Evolutionary conservation across 495 filamentous ascomycete genomes (phyloP), one percentile per base, ranked within the genome.

Genomic region (Tricharina praecox): DNA sequence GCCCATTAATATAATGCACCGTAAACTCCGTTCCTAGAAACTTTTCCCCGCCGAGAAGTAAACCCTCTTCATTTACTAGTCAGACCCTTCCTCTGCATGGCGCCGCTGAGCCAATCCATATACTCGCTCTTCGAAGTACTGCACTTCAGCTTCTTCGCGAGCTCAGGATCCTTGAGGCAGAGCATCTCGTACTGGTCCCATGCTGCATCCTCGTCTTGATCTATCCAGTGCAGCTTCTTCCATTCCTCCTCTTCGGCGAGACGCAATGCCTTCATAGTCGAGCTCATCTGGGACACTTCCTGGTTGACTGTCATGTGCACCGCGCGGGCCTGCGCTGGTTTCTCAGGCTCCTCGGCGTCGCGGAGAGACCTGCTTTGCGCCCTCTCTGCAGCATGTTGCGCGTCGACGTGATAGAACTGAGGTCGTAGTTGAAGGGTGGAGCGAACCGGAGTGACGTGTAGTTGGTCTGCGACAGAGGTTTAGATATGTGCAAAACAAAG

Each of bases 381-480:
- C 5, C 64, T 62, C 48, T 71, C 66, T 18, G 55, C 54, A 39
- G 82, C 78, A 30, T 71, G 64, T 35, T 72, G 43, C 0, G 82
- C 81, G 60, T 86, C 82, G 20, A 86, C 56, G 58, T 87, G 81
- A 53, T 80, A 75, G 51, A 82, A 74, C 52, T 85, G 77, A 3
- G 82, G 78, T 3, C 79, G 73, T 53, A 87, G 66, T 60, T 85
- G 79, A 11, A 81, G 78, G 15, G 83, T 73, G 0, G 77, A 76
- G 20, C 72, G 68, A 36, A 85, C 67, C 4, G 72, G 71, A 0
- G 75, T 81, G n/a, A 85, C 65, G 62, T 83, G 76, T 3, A 83
- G 58, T 53, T 81, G 72, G 47, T 75, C 76, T 81, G 45, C 3
- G 46, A 39, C 26, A 23, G 13, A 36, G 38, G 15, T 43, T 21